Conservation (phyloP, 257 asterid species). For the Linderniella brevidens region DNA sequence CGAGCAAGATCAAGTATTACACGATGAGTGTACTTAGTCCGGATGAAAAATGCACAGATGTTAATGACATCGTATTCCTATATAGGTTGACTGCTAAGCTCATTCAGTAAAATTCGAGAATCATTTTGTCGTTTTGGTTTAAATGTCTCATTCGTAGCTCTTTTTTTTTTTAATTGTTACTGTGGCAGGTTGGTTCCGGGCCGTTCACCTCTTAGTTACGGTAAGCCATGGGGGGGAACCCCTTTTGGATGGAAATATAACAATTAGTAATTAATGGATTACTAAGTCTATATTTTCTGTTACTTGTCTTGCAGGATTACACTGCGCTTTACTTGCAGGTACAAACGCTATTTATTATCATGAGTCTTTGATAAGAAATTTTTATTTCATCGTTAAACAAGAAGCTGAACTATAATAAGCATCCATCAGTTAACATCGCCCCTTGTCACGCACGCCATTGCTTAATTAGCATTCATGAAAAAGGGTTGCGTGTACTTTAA, state of each 20-base stretch:
- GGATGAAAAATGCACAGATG: slow-evolving; percentile 31
- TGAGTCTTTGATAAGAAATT: not conserved
- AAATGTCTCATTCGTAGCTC: not conserved
- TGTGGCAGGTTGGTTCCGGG: slow-evolving; percentile 76
- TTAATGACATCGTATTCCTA: slow-evolving; percentile 69
- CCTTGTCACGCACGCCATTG: too few relatives aligned
- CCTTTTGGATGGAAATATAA: slow-evolving; percentile 8
- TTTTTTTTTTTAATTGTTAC: slow-evolving; percentile 1
- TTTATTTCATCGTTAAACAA: not conserved
- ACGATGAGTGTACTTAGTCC: slow-evolving; percentile 96
- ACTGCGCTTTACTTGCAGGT: slow-evolving; percentile 95
- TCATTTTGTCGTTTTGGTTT: too few relatives aligned
- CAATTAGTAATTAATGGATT: too few relatives aligned
- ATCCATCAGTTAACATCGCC: not conserved
- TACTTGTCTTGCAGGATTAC: slow-evolving; percentile 55
- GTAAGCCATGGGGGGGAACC: slow-evolving; percentile 13
- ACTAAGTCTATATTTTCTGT: slow-evolving; percentile 10
- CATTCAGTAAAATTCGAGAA: not conserved
- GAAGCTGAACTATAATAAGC: not conserved
- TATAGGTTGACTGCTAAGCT: slow-evolving; percentile 39
- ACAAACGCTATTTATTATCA: not conserved
- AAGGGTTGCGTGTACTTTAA: not conserved
- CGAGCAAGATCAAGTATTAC: slow-evolving; percentile 59
- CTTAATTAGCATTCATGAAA: not conserved
- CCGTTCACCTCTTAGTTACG: slow-evolving; percentile 77